Conservation (phyloP, 495 filamentous ascomycete genomes). For the Penicillium tannophilum region DNA sequence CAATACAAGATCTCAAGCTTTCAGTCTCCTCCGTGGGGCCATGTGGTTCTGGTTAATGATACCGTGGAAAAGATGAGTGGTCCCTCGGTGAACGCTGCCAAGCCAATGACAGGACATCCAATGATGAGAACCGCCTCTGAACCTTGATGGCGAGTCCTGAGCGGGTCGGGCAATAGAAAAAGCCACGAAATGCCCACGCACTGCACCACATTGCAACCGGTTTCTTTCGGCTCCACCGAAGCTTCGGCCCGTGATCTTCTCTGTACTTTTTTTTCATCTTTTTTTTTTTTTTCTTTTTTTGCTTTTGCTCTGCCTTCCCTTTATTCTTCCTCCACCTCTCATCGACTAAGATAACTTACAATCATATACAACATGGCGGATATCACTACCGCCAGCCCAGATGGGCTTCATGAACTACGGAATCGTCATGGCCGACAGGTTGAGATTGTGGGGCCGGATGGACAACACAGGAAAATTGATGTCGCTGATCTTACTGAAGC, state of each 20-base stretch:
- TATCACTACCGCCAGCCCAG: constrained; percentile 3
- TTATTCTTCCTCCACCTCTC: neutral
- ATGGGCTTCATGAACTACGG: constrained; percentile 9
- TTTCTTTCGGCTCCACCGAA: constrained; percentile 3
- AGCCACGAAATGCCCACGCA: neutral
- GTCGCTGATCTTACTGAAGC: constrained; percentile 14
- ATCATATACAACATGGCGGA: constrained; percentile 1
- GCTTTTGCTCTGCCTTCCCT: neutral
- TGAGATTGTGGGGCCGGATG: constrained; percentile 18
- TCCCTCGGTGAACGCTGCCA: neutral
- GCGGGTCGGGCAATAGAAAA: constrained; percentile 3
- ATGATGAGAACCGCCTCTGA: neutral
- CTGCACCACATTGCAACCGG: neutral
- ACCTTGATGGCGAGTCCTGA: neutral
- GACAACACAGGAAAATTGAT: constrained; percentile 15
- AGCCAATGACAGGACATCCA: neutral
- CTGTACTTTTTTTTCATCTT: neutral
- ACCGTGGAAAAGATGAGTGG: neutral
- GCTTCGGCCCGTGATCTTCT: constrained; percentile 8
- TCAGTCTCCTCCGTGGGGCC: neutral
- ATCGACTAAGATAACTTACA: too few species aligned
- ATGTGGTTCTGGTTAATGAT: neutral
- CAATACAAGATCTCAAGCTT: constrained; percentile 6
- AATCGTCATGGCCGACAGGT: constrained; percentile 17
- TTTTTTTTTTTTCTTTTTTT: neutral